A percentile compares a stretch with the other conserved stretches of the same genome.
These are phyloP conservation scores for Yarrowia sp. DNA, from an alignment of 805 yeast genomes.

Conservation along the genomic window DNA sequence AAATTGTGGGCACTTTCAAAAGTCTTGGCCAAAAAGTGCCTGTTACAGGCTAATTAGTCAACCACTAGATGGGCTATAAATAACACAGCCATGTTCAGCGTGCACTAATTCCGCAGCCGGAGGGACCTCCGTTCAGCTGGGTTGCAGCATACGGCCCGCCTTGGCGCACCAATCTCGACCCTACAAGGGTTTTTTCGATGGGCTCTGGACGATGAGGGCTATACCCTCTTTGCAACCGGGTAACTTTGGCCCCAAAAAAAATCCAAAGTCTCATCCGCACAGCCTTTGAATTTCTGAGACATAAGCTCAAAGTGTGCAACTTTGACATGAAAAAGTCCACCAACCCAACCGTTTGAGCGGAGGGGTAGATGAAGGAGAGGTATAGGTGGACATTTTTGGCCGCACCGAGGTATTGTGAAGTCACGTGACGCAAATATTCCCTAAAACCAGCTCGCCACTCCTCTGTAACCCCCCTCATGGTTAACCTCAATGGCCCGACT, in stretches of 20 bases:
- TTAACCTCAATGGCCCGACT: conserved; percentile 2
- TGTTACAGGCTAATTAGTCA: no score
- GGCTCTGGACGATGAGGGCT: no score
- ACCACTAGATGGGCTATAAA: no score
- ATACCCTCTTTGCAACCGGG: no score
- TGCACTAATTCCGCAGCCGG: conserved; percentile 4
- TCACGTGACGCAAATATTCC: background rate
- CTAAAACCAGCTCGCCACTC: no score
- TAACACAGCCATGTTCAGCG: background rate
- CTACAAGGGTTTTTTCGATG: no score
- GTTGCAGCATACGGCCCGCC: conserved; percentile 11
- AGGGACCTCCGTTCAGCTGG: background rate
- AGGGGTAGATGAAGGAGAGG: background rate
- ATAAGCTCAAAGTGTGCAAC: conserved; percentile 1
- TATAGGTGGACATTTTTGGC: no score
- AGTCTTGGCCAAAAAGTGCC: background rate
- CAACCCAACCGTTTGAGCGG: background rate
- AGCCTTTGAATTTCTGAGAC: background rate
- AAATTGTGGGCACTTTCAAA: background rate
- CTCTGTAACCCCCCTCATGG: no score
- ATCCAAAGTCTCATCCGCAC: background rate
- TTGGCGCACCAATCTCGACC: conserved; percentile 1
- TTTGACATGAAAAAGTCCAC: background rate
- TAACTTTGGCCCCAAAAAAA: background rate
- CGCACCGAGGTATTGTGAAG: no score